Base-by-base conservation (phyloP, 208 protist genomes). In the Naegleria fowleri region DNA sequence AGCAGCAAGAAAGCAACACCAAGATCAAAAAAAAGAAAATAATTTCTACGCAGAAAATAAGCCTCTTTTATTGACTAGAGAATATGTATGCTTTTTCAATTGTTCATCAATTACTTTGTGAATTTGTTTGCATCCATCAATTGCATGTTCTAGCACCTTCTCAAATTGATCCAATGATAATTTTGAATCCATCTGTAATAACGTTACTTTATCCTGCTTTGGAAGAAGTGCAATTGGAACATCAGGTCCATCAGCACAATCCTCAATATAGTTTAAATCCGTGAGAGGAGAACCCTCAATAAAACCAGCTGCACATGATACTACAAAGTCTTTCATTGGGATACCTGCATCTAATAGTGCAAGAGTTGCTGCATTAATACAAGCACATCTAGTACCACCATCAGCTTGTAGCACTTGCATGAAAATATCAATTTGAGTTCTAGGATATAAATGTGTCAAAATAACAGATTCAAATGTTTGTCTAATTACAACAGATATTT, bases 261-360 rank as follows among this genome's bases (percentile, higher is more conserved):
- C 93, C 90, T 97, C 96, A 1, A 95, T 33, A 90, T 67, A 43
- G 40, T 75, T 84, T 22, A 90, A 43, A 95, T 94, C 94, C 0
- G 96, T 90, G 0, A 97, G 19, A 1, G 93, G 88, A 0, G 87
- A 91, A 36, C 92, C 93, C 38, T 97, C 94, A 55, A 97, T 94
- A 87, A 90, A 94, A n/a, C 94, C 95, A 4, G 94, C 93, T 0
- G 93, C 90, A 89, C 93, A 95, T 22, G 94, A 93, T 51, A 90
- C 92, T 13, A 97, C 90, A 93, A 96, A 97, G 91, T 97, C 97
- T 29, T 93, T 91, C 93, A 98, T 96, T 9, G 96, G 93, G 19
- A 98, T 93, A 83, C 97, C 97, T 13, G 97, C 97, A 91, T 98
- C 95, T 0, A 98, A 94, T 22, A 98, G 67, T 0, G 97, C 97